Conservation (phyloP, 129 eudicot genomes). For the Flaveria trinervia region DNA sequence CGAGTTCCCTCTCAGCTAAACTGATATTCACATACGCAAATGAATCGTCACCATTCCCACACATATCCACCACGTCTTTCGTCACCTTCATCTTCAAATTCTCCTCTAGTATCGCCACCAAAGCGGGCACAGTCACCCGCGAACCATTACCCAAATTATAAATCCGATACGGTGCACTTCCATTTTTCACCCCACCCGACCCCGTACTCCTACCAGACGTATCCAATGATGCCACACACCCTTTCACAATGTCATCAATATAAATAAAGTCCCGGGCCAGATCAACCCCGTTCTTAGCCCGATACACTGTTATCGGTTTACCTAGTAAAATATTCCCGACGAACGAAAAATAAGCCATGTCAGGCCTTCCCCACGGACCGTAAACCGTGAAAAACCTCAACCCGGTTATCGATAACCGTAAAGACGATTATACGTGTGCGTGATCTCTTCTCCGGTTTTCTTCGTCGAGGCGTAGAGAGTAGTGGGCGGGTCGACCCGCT, state of each 20-base stretch:
- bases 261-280: conserved; percentile 54
- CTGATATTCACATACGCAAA: conserved; percentile 63
- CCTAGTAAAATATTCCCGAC: conserved; percentile 41
- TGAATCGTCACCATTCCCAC: conserved; percentile 52
- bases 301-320: conserved; percentile 46
- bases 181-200: conserved; percentile 44
- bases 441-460: conserved; percentile 55
- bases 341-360: conserved; percentile 58
- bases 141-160: conserved; percentile 52
- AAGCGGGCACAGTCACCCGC: conserved; percentile 54
- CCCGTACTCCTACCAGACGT: conserved; percentile 54
- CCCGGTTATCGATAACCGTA: conserved; percentile 55
- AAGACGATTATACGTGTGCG: conserved; percentile 51
- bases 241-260: conserved; percentile 63
- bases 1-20: conserved; percentile 59
- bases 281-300: conserved; percentile 46
- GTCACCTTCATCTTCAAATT: conserved; percentile 60
- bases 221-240: conserved; percentile 57
- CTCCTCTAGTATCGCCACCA: conserved; percentile 60
- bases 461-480: conserved; percentile 59
- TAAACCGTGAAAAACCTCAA: conserved; percentile 58
- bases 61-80: conserved; percentile 46
- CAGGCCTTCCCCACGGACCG: conserved; percentile 71
- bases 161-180: conserved; percentile 55
- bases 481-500: conserved; percentile 50